Base-by-base conservation (phyloP, 495 filamentous ascomycete genomes). In the Lasiosphaeria miniovina region DNA sequence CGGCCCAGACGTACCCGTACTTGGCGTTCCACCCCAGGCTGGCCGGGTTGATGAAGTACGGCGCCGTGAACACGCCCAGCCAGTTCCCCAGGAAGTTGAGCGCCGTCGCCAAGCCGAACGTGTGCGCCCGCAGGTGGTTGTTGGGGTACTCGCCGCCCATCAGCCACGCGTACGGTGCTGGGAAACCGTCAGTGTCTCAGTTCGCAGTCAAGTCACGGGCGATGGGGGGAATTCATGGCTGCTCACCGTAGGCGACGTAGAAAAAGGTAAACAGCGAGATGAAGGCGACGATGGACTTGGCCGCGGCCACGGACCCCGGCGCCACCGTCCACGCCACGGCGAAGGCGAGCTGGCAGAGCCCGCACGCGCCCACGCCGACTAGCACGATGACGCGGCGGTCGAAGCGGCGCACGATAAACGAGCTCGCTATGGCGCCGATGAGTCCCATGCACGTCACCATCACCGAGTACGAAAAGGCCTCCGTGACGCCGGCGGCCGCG, bases 41-140 rank as follows among this genome's bases (percentile, higher is more conserved):
- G 36, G 70, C 71, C 0, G 81, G 81, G 59, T 83, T 84, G 55
- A 85, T 83, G 62, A 85, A 83, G 60, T 84, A 83, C 14, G 82
- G 75, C 7, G 79, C 78, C 2, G 80, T 81, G 49, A 84, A 81
- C 11, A 75, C 78, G 8, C 74, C 73, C 12, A 83, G 63, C 78
- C 81, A 81, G 35, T 36, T n/a, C 12, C 38, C 38, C 9, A 79
- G 63, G 61, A 80, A 82, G 14, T 76, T 75, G 15, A 82, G 54
- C 2, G 75, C 68, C 3, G 77, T 73, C 4, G 72, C 74, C 43
- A 82, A 31, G 34, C 80, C 79, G 51, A 78, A 80, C 2, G 77
- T 79, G 58, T 81, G 77, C 15, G 71, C 71, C 17, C 80, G 74
- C 9, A 81, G 72, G 15, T 74, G 67, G 50, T 82, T 69, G 9